Evolutionary conservation across 257 asterid genomes (phyloP).

Genomic region (Nicotiana otophora): DNA sequence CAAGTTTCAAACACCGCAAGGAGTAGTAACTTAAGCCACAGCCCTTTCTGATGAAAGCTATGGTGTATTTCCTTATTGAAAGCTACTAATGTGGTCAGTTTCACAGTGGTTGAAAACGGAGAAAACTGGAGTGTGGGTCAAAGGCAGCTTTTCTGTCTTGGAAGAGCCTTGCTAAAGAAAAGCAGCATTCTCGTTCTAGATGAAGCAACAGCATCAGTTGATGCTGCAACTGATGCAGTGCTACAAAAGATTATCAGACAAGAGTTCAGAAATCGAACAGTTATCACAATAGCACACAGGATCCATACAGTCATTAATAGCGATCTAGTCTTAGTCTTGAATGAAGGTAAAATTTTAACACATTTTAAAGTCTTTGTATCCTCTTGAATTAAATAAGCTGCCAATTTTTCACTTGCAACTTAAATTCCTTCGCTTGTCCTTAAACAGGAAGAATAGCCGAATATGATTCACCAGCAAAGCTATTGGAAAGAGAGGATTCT

Average conservation of each 20-base stretch:
- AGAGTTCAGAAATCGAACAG: slow-evolving; percentile 66
- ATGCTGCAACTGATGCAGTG: slow-evolving; percentile 84
- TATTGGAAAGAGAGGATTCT: slow-evolving; percentile 74
- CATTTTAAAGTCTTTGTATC: not conserved
- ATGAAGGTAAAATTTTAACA: slow-evolving; percentile 59
- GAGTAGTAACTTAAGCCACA: not conserved
- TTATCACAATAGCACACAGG: slow-evolving; percentile 93
- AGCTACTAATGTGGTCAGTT: slow-evolving; percentile 7
- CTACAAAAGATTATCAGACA: slow-evolving; percentile 60
- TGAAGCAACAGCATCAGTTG: slow-evolving; percentile 96
- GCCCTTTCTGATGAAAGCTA: not conserved
- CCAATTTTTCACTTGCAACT: too few species aligned
- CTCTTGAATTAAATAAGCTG: not conserved
- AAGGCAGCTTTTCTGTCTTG: slow-evolving; percentile 84
- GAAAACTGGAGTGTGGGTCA: slow-evolving; percentile 98
- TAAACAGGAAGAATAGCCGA: slow-evolving; percentile 83
- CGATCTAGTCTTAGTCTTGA: slow-evolving; percentile 77
- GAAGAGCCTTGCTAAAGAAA: slow-evolving; percentile 82
- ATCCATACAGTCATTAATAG: slow-evolving; percentile 94
- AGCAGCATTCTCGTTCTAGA: slow-evolving; percentile 80
- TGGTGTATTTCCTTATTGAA: not conserved
- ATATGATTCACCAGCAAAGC: slow-evolving; percentile 75
- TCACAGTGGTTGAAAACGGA: slow-evolving; percentile 83
- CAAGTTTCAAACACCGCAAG: too few species aligned
- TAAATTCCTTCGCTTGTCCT: not conserved